These are phyloP conservation scores for Penicillium palitans DNA, from an alignment of 2,329 filamentous ascomycete genomes.

Conservation along the genomic window DNA sequence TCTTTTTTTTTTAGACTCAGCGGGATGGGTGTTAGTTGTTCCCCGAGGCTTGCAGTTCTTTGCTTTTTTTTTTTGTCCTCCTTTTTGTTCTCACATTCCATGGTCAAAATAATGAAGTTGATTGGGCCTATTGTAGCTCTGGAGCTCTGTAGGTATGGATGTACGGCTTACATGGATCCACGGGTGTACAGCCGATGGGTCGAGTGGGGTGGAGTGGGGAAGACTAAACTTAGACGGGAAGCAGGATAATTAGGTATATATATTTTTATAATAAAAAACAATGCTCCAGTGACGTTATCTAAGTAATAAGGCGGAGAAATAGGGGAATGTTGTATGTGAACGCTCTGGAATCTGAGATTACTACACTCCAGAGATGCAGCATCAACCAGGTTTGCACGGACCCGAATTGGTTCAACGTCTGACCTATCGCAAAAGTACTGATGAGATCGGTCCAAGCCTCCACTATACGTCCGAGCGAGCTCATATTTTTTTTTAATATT, in stretches of 20 bases:
- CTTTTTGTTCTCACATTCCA: background rate
- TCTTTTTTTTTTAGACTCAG: background rate
- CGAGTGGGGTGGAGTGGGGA: background rate
- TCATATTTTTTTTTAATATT: conserved; percentile 5
- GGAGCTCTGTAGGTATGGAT: background rate
- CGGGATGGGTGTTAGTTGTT: background rate
- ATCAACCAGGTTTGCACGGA: conserved; percentile 27
- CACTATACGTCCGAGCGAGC: conserved; percentile 12
- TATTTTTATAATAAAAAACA: background rate
- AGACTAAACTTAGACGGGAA: background rate
- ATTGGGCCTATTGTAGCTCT: background rate
- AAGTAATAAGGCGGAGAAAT: conserved; percentile 4
- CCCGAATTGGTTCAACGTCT: conserved; percentile 13
- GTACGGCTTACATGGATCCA: background rate
- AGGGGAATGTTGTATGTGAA: conserved; percentile 5
- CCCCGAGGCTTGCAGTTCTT: background rate
- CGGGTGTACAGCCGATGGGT: background rate
- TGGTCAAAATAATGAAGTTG: background rate
- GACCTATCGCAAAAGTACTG: conserved; percentile 16
- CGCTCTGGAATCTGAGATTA: conserved; percentile 9
- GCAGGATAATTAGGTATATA: background rate
- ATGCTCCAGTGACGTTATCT: background rate
- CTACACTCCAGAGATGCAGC: conserved; percentile 19
- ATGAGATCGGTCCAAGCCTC: conserved; percentile 15
- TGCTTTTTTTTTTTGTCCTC: background rate